phyloP scores from a whole-genome alignment of 2,329 filamentous ascomycete genomes.

The Venturia nashicola region DNA sequence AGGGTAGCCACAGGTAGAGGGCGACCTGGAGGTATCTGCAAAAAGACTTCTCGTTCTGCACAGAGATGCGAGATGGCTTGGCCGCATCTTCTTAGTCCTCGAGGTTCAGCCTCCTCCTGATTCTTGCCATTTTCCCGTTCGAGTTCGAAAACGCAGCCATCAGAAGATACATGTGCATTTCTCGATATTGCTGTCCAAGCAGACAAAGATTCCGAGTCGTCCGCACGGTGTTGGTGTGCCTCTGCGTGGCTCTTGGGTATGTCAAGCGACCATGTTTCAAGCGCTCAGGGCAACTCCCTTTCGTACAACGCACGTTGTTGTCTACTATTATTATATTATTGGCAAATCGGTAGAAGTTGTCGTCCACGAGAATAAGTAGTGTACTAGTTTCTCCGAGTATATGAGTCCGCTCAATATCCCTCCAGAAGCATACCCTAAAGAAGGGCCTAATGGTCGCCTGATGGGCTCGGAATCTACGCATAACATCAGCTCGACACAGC shows the following conservation, averaged over 20 bases:
- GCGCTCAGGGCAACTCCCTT: neutral
- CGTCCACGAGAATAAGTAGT: neutral
- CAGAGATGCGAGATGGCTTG: neutral
- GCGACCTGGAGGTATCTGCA: neutral
- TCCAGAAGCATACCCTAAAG: neutral
- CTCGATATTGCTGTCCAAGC: neutral
- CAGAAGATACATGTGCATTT: neutral
- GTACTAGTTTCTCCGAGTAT: neutral
- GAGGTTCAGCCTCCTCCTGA: neutral
- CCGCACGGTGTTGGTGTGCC: neutral
- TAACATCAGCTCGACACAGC: neutral
- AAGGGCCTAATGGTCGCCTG: neutral
- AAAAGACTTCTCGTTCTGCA: neutral
- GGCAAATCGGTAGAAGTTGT: neutral
- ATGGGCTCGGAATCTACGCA: neutral
- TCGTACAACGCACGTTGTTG: neutral
- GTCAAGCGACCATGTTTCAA: neutral
- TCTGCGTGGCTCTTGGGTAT: neutral
- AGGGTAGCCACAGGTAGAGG: constrained; percentile 1
- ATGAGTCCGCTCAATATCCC: neutral
- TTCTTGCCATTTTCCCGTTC: neutral
- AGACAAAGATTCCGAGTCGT: neutral
- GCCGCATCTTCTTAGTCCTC: neutral
- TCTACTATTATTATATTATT: neutral
- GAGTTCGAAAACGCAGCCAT: neutral